Evolutionary conservation across 257 asterid species (phyloP), one percentile per base, ranked within the genome.

Genomic region (Datura wrightii): DNA sequence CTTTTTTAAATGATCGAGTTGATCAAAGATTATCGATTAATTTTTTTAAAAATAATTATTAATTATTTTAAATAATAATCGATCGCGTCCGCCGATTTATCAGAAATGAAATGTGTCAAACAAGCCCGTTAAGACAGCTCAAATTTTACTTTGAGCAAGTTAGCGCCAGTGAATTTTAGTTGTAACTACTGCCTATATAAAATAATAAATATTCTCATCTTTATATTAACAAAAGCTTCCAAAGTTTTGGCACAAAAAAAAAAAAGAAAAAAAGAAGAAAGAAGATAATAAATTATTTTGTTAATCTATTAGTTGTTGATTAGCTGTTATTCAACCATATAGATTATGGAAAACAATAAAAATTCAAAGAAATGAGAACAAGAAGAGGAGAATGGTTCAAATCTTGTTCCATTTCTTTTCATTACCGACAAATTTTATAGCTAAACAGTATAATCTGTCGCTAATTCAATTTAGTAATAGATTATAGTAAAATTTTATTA

Each of bases 101-200:
- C 4, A 39, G 42, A 39, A 39, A 39, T 39, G 60, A 67, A 60
- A 58, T 80, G 60, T 81, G 58, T 81, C 31, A 42, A 44, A 81
- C 84, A 81, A 59, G 46, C 76, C 18, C 14, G 4, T 18, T 31
- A n/a, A 2, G 41, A 81, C 84, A 24, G 76, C 71, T 60, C 70
- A 44, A 15, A 44, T 60, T n/a, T 67, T 39, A 19, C 31, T 5
- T 24, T 59, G n/a, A 84, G 71, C 55, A 74, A 81, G 84, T 41
- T 48, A 59, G 8, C 24, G 46, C 76, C 41, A 81, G 59, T 60
- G 44, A 60, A 60, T 60, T 80, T 59, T 60, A 60, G 84, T 81
- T 81, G 84, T n/a, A 81, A 81, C 84, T 60, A 60, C 70, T 59
- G 76, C 19, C 44, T 44, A 60, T 81, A 63, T 63, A 63, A 31